Evolutionary conservation across 2,329 filamentous ascomycete genomes (phyloP), one percentile per base, ranked within the genome.

Genomic region (Trichoderma endophyticum): DNA sequence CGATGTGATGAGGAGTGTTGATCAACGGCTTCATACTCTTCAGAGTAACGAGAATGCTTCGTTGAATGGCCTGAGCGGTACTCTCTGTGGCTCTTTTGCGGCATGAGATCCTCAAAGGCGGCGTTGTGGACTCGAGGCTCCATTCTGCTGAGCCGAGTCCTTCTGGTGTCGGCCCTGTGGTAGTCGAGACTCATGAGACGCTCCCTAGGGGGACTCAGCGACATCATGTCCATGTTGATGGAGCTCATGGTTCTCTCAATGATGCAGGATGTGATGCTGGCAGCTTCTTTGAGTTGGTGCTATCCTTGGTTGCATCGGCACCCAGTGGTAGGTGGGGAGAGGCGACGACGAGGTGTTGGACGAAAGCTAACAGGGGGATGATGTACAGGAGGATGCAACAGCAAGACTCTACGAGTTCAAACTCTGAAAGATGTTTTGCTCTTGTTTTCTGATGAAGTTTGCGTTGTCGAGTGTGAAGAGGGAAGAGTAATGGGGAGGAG

Each of bases 401-500:
- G 54, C 21, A 66, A 54, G 65, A 60, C 36, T 59, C 54, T 34
- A n/a, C 54, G 14, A 48, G 30, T 26, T 39, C 7, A 57, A 30
- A 36, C 51, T 36, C 51, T 71, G n/a, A 68, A 63, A 36, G 34
- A 59, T 43, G 60, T 57, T 51, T 71, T 30, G 48, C 36, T 36
- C 28, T 32, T 68, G 70, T 7, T 68, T 32, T 18, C 32, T 68
- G 36, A 24, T 51, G 28, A 68, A 51, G 51, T 54, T 32, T 18
- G 54, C 36, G 30, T 57, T 30, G 34, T 59, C 30, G 61, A 30
- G 70, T 34, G n/a, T 68, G 21, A 61, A 67, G 63, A 68, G 61
- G 63, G 14, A 63, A 71, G 70, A 68, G 70, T 67, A 63, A 24
- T 51, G 54, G 28, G 63, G 43, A 68, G 69, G 63, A 68, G 70